Evolutionary conservation across 257 asterid genomes (phyloP), one percentile per base, ranked within the genome.

Genomic region (Nicotiana paniculata): DNA sequence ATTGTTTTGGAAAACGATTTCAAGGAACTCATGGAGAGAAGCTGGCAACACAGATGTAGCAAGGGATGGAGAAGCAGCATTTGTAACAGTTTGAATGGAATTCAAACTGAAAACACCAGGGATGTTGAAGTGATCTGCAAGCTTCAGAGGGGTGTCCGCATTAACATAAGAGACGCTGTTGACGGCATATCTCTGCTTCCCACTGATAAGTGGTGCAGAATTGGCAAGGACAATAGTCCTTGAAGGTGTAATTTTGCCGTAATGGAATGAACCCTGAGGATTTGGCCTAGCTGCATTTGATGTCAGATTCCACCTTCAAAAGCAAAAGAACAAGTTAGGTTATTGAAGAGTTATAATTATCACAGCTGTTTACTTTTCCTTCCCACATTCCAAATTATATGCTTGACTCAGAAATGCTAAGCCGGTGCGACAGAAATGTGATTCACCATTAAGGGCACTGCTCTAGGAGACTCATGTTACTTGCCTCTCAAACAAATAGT

Each of bases 191-290:
- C 87, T 86, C 70, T 53, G 82, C 39, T 74, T 74, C 10, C 89
- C 90, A 4, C 82, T 64, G 28, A 90, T 86, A 30, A 69, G 28
- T 59, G 82, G 88, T 63, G 80, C 82, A 16, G 92, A 89, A 32
- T 89, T 91, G 21, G 83, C 90, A 53, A 90, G 91, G 82, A 90
- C 66, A 68, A 89, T 86, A 46, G 92, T 89, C 74, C 87, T 88
- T 10, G 91, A 77, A 63, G 83, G 15, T 30, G 88, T 87, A 12
- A 89, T 84, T 21, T 85, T 89, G 1, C 88, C 75, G 9, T 87
- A 90, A 21, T 90, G 90, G 90, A 86, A 90, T 1, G 91, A 85
- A 51, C 92, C 93, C 81, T 90, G 93, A 64, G 93, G 92, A 86
- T 90, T 90, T 46, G 93, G 93, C 84, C 93, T 86, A 13, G 91